These are phyloP conservation scores for Yarrowia sp. DNA, from an alignment of 805 yeast genomes.

Conservation along the genomic window DNA sequence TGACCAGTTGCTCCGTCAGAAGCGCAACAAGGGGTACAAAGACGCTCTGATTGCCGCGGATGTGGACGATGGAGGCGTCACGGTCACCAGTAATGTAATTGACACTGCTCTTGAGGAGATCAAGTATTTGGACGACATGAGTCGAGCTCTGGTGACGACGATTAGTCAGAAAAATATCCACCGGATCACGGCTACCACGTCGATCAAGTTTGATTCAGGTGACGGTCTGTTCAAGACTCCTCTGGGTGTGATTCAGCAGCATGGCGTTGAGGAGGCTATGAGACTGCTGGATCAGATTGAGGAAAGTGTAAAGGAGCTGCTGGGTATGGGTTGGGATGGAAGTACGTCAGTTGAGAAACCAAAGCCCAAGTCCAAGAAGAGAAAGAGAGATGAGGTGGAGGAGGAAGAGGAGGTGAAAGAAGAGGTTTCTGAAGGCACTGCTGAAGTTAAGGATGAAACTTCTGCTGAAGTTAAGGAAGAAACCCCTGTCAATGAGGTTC, in stretches of 20 bases:
- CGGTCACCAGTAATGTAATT: conserved; percentile 17
- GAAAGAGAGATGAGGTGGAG: conserved; percentile 3
- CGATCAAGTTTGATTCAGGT: conserved; percentile 27
- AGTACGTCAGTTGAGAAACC: neutral
- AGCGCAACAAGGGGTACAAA: conserved; percentile 37
- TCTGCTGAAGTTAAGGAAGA: neutral
- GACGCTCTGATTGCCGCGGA: conserved; percentile 33
- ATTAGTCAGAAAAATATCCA: conserved; percentile 25
- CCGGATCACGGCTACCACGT: conserved; percentile 26
- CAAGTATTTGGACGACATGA: conserved; percentile 26
- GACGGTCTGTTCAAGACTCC: conserved; percentile 37
- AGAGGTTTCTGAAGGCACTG: too few relatives aligned
- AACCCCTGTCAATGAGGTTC: neutral
- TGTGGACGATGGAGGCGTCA: conserved; percentile 26
- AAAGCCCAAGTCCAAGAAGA: neutral
- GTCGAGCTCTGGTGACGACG: conserved; percentile 22
- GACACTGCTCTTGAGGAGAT: conserved; percentile 37
- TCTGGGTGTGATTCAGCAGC: conserved; percentile 32
- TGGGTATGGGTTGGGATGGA: conserved; percentile 46
- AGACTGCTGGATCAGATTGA: conserved; percentile 63
- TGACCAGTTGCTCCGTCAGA: conserved; percentile 25
- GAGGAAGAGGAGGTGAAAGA: neutral
- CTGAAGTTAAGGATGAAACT: too few relatives aligned
- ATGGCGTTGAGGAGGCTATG: conserved; percentile 26
- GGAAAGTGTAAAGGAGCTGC: conserved; percentile 58